phyloP scores from a whole-genome alignment of 345 rosid species.

The Aethionema arabicum region DNA sequence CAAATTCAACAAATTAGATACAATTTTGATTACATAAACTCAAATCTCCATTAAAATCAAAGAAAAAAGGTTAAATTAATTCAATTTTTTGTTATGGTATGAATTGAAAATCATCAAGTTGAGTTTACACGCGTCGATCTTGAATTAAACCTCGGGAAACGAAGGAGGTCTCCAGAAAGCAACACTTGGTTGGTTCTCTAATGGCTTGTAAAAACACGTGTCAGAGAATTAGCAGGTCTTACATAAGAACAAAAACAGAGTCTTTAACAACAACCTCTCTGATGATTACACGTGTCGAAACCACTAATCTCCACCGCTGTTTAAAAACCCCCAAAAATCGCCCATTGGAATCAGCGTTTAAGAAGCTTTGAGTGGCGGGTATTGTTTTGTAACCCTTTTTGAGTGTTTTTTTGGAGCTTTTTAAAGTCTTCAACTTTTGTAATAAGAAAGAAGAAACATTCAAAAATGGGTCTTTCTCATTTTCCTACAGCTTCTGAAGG shows the following conservation, averaged over 20 bases:
- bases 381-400: constrained; percentile 7
- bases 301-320: constrained; percentile 24
- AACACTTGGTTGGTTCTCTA: constrained; percentile 16
- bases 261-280: constrained; percentile 35
- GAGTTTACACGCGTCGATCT: constrained; percentile 24
- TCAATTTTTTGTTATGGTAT: too few relatives aligned
- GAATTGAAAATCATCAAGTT: background rate
- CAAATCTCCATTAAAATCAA: too few relatives aligned
- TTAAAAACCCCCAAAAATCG: constrained; percentile 19
- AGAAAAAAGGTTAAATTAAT: too few relatives aligned
- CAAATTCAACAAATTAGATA: constrained; percentile 24
- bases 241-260: constrained; percentile 18
- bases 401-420: constrained; percentile 5
- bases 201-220: constrained; percentile 31
- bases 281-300: constrained; percentile 46
- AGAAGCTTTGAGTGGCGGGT: constrained; percentile 25
- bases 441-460: background rate
- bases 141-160: constrained; percentile 17
- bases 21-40: too few relatives aligned
- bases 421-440: constrained; percentile 13
- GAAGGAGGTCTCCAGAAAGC: constrained; percentile 36
- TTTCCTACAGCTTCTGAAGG: constrained; percentile 65
- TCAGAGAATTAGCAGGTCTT: constrained; percentile 22
- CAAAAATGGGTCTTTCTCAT: constrained; percentile 70
- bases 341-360: constrained; percentile 23